Evolutionary conservation across 805 yeast species (phyloP).

Genomic region (Metschnikowia baotianmanensis): DNA sequence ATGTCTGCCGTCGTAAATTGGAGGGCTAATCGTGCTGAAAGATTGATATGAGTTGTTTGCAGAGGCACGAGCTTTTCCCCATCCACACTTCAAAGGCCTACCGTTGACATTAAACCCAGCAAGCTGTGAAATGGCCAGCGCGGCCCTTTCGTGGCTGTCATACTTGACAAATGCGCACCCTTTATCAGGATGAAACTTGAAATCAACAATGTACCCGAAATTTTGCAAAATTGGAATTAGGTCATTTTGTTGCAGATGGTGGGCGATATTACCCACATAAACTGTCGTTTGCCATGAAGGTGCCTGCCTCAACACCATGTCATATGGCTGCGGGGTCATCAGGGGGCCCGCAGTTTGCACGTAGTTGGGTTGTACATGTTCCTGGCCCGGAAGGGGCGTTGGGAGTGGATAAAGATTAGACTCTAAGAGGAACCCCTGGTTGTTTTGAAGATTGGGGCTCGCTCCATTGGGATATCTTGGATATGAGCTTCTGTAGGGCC

Average conservation of each 20-base stretch:
- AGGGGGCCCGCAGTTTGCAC: constrained; percentile 20
- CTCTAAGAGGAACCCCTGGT: constrained; percentile 2
- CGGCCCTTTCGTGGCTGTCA: constrained; percentile 86
- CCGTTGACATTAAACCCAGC: constrained; percentile 72
- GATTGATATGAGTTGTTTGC: background rate
- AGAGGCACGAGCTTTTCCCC: constrained; percentile 66
- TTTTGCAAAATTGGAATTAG: constrained; percentile 70
- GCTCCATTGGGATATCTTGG: constrained; percentile 3
- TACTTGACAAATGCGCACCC: constrained; percentile 89
- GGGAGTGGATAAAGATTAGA: constrained; percentile 7
- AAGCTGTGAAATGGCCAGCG: constrained; percentile 79
- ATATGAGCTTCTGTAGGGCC: constrained; percentile 8
- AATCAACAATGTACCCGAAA: constrained; percentile 80
- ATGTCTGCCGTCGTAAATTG: no score
- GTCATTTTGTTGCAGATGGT: constrained; percentile 69
- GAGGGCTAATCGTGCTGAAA: constrained; percentile 1
- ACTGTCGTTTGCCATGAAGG: constrained; percentile 86
- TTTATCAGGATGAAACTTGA: constrained; percentile 74
- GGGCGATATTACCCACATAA: constrained; percentile 82
- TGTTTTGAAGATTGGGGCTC: constrained; percentile 1
- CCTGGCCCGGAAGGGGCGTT: constrained; percentile 8
- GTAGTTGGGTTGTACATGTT: background rate
- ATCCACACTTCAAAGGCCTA: constrained; percentile 75
- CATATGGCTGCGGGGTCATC: constrained; percentile 58
- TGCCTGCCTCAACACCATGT: constrained; percentile 69